Evolutionary conservation across 176 grass and related monocot species (phyloP).

Genomic region (Chrysopogon serrulatus): DNA sequence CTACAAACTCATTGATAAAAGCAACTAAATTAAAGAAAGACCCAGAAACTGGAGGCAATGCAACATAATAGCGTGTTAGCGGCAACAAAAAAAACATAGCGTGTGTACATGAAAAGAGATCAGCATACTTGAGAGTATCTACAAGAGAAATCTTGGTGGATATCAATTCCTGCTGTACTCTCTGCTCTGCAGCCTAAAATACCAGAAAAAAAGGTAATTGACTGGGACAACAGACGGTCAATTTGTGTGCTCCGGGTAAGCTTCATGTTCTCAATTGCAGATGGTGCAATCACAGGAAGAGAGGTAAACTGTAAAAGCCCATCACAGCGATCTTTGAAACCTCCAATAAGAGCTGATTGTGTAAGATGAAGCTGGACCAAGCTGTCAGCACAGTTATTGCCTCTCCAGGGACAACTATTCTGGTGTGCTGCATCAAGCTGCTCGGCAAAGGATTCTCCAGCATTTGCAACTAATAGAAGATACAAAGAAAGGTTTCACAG

Average conservation of each 20-base stretch:
- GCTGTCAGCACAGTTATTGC: conserved; percentile 88
- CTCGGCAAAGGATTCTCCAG: conserved; percentile 69
- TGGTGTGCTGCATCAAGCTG: conserved; percentile 74
- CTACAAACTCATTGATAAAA: conserved; percentile 43
- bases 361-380: conserved; percentile 87
- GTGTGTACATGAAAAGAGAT: neutral
- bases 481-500: conserved; percentile 41
- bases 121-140: conserved; percentile 63
- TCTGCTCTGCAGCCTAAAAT: conserved; percentile 68
- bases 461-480: conserved; percentile 64
- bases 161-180: conserved; percentile 45
- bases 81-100: neutral
- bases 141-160: conserved; percentile 57
- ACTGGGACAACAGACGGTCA: conserved; percentile 68
- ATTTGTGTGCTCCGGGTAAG: conserved; percentile 62
- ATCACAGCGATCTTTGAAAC: conserved; percentile 94
- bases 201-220: conserved; percentile 64
- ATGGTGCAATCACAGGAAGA: conserved; percentile 77
- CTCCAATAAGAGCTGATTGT: conserved; percentile 72
- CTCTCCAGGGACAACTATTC: conserved; percentile 79
- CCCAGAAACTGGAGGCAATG: neutral
- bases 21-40: conserved; percentile 20
- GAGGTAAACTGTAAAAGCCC: conserved; percentile 78
- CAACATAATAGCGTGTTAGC: conserved; percentile 3
- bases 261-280: conserved; percentile 84